These are phyloP conservation scores for Begonia masoniana DNA, from an alignment of 306 rosid species.

Conservation along the genomic window DNA sequence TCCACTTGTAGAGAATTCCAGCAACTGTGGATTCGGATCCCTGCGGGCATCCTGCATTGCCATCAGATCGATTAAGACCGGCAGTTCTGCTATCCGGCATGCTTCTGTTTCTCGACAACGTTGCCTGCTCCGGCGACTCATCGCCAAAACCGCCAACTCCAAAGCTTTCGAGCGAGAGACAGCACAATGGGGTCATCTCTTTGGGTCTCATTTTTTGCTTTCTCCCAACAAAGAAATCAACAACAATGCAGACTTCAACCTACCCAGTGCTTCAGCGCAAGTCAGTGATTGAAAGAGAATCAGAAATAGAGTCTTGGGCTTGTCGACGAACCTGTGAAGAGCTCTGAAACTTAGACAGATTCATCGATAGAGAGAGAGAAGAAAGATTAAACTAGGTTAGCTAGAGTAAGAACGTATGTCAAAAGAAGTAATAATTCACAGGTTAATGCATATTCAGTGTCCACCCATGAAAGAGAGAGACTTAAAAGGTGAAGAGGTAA, in stretches of 20 bases:
- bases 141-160: slow-evolving; percentile 34
- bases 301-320: slow-evolving; percentile 2
- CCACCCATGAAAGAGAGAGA: too few species aligned
- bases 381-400: slow-evolving; percentile 6
- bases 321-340: slow-evolving; percentile 12
- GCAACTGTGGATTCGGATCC: slow-evolving; percentile 75
- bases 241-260: background rate
- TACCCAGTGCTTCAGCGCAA: background rate
- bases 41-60: slow-evolving; percentile 22
- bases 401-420: background rate
- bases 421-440: background rate
- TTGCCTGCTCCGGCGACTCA: slow-evolving; percentile 70
- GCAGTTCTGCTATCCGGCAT: slow-evolving; percentile 42
- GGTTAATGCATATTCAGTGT: too few species aligned
- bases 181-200: slow-evolving; percentile 96
- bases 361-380: background rate
- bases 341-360: slow-evolving; percentile 42
- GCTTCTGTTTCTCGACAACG: slow-evolving; percentile 60
- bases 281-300: background rate
- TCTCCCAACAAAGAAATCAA: background rate
- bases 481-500: too few species aligned
- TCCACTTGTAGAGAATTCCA: slow-evolving; percentile 88
- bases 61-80: slow-evolving; percentile 40
- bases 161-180: slow-evolving; percentile 69
- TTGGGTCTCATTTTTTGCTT: slow-evolving; percentile 57